Conservation (phyloP, 208 protist species). For the Leishmania tarentolae region DNA sequence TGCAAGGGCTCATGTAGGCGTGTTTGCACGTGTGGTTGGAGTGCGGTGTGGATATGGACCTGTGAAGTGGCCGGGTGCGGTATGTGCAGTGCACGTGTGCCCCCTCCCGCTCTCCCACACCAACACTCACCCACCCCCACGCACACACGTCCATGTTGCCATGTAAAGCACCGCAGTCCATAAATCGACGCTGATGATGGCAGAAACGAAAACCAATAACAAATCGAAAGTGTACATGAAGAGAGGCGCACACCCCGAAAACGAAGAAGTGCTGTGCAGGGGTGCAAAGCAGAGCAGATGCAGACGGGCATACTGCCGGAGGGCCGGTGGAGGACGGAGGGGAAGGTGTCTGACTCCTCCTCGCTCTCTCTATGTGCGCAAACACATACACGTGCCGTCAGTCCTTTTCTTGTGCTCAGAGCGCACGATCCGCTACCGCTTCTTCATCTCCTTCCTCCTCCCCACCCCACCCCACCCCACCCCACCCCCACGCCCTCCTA, state of each 20-base stretch:
- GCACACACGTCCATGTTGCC: not conserved
- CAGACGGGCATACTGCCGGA: not conserved
- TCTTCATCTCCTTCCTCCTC: not conserved
- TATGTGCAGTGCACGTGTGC: not conserved
- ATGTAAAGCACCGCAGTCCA: not conserved
- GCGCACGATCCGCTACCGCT: not conserved
- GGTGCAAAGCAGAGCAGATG: not conserved
- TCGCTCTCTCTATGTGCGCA: not conserved
- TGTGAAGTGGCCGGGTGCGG: not conserved
- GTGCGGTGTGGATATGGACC: not conserved
- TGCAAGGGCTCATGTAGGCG: not conserved
- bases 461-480: no score
- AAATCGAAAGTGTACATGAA: not conserved
- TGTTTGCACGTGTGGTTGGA: not conserved
- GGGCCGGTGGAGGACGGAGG: not conserved
- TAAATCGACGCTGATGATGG: not conserved
- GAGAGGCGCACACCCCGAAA: not conserved
- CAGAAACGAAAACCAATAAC: not conserved
- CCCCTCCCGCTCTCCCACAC: not conserved
- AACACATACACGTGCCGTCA: not conserved
- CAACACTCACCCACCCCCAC: not conserved
- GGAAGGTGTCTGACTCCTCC: not conserved
- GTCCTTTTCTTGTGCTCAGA: not conserved
- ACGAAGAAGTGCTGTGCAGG: not conserved
- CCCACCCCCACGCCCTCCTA: not conserved